Base-by-base conservation (phyloP, 768 basidiomycete genomes). In the Kondoa malvinella region DNA sequence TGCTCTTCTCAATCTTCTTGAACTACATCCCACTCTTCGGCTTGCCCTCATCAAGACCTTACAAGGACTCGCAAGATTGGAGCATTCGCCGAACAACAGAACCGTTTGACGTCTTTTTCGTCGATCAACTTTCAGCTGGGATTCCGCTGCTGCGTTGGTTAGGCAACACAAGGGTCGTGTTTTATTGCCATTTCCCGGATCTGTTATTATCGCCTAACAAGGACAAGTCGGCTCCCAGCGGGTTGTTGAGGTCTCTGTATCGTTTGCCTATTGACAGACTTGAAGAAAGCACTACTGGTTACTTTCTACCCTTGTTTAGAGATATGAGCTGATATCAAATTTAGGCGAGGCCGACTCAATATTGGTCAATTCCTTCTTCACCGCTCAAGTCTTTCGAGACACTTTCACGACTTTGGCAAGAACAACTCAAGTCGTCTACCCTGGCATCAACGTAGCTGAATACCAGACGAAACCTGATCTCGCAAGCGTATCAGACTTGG, bases 161-260 rank as follows among this genome's bases (percentile, higher is more conserved):
- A 16, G 82, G 81, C 1, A 80, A 80, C 26, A 88, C 83, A n/a
- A 84, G 89, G 1, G 88, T 94, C 32, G 86, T 97, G 25, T 97
- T 96, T 77, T 97, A 99, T 76, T 94, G 91, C 72, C 95, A 97
- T 76, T 97, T 99, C 72, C 95, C 94, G 0, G 94, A 99, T 78
- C 94, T 94, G 77, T 34, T 63, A 17, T 21, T 33, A 80, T 97
- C 0, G 82, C 96, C 30, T 72, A 72, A 57, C 77, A 76, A 15
- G 77, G 76, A 34, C 75, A 77, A 76, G 74, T 74, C 63, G 62
- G 75, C 64, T 30, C 57, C 26, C 84, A 87, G 83, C 84, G 70
- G 66, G 73, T 77, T 57, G 1, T 72, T 94, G 72, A 90, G 90
- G 77, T 75, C 81, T 34, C 63, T 91, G 3, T 99, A 99, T 77